phyloP scores from a whole-genome alignment of 768 basidiomycete genomes.

The Pisolithus orientalis region DNA sequence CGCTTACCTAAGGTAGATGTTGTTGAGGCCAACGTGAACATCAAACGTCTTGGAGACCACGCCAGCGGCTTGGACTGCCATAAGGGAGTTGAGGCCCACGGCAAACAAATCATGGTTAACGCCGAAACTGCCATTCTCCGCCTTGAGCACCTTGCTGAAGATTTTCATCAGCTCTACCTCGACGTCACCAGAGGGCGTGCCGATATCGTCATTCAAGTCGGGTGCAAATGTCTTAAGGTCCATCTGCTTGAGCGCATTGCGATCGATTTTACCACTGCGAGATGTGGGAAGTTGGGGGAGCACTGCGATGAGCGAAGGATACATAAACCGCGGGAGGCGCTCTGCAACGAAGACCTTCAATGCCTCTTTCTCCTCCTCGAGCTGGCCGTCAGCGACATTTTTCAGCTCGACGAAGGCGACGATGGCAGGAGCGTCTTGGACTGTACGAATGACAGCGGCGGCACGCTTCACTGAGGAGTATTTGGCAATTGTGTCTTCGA shows the following conservation, averaged over 20 bases:
- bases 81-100: conserved; percentile 25
- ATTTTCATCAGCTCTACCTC: conserved; percentile 20
- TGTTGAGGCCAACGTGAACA: conserved; percentile 24
- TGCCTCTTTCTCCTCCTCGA: conserved; percentile 15
- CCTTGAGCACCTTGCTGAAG: conserved; percentile 19
- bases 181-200: conserved; percentile 20
- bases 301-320: conserved; percentile 22
- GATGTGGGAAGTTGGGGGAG: conserved; percentile 19
- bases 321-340: conserved; percentile 27
- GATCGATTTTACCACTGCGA: conserved; percentile 23
- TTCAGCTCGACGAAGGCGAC: conserved; percentile 26
- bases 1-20: conserved; percentile 23
- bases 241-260: conserved; percentile 22
- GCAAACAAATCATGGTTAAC: conserved; percentile 25
- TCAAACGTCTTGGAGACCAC: conserved; percentile 23
- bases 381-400: conserved; percentile 4
- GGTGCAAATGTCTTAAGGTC: conserved; percentile 17
- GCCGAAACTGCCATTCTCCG: conserved; percentile 16
- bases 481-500: conserved; percentile 26
- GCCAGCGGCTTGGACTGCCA: conserved; percentile 28
- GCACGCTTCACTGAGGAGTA: conserved; percentile 13
- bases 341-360: conserved; percentile 22
- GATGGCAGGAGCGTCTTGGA: conserved; percentile 24
- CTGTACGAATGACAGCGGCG: conserved; percentile 20
- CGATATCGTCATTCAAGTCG: conserved; percentile 19